These are phyloP conservation scores for Cutaneotrichosporon arboriforme DNA, from an alignment of 1,284 basidiomycete species.

Conservation along the genomic window DNA sequence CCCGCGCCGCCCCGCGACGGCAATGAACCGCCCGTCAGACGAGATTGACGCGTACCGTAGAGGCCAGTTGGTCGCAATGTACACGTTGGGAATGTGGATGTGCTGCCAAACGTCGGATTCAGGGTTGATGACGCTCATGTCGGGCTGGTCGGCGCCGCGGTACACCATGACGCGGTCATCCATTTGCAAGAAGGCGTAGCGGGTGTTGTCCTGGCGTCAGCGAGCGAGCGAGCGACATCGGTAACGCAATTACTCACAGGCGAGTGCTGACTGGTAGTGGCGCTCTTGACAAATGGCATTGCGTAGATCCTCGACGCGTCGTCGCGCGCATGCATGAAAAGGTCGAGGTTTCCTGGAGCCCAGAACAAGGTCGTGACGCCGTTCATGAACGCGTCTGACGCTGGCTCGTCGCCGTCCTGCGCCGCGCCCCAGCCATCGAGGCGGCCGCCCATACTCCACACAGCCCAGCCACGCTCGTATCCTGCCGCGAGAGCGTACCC, in stretches of 20 bases:
- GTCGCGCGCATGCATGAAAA: constrained; percentile 58
- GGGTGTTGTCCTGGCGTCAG: constrained; percentile 59
- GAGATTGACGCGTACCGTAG: constrained; percentile 89
- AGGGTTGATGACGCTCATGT: constrained; percentile 98
- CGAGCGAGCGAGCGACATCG: constrained; percentile 93
- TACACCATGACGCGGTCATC: constrained; percentile 94
- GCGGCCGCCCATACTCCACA: constrained; percentile 86
- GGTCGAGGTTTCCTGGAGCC: constrained; percentile 82
- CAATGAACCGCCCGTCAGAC: constrained; percentile 82
- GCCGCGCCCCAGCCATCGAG: constrained; percentile 60
- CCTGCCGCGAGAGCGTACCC: constrained; percentile 96
- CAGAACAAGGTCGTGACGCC: constrained; percentile 64
- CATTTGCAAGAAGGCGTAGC: constrained; percentile 91
- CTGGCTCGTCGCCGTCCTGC: constrained; percentile 50
- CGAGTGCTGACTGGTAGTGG: constrained; percentile 82
- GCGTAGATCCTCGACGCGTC: constrained; percentile 55
- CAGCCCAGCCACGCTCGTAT: constrained; percentile 81
- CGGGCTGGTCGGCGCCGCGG: constrained; percentile 92
- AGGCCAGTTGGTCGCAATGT: constrained; percentile 90
- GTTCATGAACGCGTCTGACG: constrained; percentile 70
- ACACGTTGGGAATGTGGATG: constrained; percentile 76
- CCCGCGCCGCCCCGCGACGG: constrained; percentile 85
- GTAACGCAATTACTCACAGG: constrained; percentile 64
- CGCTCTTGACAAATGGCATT: constrained; percentile 91
- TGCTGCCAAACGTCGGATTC: constrained; percentile 97